Percentiles rank a stretch among this genome's conserved stretches.
phyloP scores from a whole-genome alignment of 768 basidiomycete species.

The Cantharellus anzutake region DNA sequence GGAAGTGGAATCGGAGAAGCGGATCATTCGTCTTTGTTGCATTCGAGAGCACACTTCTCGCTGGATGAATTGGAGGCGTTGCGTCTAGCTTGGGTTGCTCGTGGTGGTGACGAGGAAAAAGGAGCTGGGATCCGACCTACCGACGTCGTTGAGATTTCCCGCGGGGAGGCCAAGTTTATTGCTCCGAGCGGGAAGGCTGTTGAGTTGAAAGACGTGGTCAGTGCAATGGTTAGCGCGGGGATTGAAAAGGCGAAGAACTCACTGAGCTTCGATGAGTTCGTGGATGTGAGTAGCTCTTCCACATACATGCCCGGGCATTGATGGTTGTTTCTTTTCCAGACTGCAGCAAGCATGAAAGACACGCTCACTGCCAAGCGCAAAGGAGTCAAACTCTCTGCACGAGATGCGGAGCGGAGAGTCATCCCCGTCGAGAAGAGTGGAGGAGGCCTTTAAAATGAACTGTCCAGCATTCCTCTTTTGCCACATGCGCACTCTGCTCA shows the following conservation, averaged over 20 bases:
- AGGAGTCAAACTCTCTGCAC: neutral
- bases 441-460: neutral
- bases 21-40: neutral
- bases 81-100: neutral
- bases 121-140: neutral
- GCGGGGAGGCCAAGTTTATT: neutral
- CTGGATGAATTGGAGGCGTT: neutral
- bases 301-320: neutral
- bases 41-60: neutral
- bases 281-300: neutral
- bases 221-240: neutral
- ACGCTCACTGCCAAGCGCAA: neutral
- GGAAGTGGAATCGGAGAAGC: neutral
- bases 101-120: neutral
- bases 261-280: neutral
- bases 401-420: neutral
- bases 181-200: neutral
- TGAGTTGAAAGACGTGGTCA: neutral
- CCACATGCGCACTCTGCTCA: no score
- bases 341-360: neutral
- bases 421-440: slow-evolving; percentile 2
- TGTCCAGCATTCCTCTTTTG: no score
- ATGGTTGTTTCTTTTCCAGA: neutral
- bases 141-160: neutral
- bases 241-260: neutral